Conservation (phyloP, 768 basidiomycete species). For the Hypsizygus marmoreus region DNA sequence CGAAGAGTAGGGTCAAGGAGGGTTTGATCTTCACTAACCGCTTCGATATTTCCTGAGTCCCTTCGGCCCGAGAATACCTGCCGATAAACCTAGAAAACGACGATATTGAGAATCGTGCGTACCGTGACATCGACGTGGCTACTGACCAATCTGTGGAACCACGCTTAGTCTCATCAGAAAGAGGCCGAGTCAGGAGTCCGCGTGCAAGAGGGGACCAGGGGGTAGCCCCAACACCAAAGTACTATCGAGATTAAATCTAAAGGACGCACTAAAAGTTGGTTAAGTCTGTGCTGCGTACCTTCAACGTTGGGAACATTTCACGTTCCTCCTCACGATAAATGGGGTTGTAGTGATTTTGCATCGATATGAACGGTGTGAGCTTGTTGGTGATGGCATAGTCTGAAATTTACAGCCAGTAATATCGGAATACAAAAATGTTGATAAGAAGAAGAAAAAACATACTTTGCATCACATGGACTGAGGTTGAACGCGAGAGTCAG, state of each 20-base stretch:
- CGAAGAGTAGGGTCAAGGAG: conserved; percentile 9
- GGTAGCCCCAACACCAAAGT: conserved; percentile 55
- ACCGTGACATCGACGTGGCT: neutral
- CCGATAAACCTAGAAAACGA: conserved; percentile 18
- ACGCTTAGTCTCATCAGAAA: conserved; percentile 38
- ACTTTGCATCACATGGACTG: conserved; percentile 63
- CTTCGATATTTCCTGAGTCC: conserved; percentile 35
- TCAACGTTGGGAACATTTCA: conserved; percentile 62
- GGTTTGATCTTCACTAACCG: conserved; percentile 28
- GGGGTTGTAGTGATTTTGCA: conserved; percentile 69
- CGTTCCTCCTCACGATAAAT: conserved; percentile 68
- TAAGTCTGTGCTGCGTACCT: conserved; percentile 28
- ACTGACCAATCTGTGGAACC: conserved; percentile 38
- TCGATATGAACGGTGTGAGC: conserved; percentile 63
- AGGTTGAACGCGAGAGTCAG: neutral
- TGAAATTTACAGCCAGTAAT: conserved; percentile 19
- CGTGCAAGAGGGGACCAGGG: conserved; percentile 65
- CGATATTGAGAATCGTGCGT: neutral
- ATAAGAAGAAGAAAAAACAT: conserved; percentile 10
- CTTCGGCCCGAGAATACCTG: conserved; percentile 25
- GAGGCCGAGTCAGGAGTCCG: conserved; percentile 46
- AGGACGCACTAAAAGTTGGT: neutral
- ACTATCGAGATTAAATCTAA: conserved; percentile 22
- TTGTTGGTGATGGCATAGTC: conserved; percentile 64
- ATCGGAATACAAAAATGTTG: neutral